Percentiles rank a stretch among this genome's conserved stretches.
Conservation (phyloP, 768 basidiomycete genomes). For the Gautieria morchelliformis region DNA sequence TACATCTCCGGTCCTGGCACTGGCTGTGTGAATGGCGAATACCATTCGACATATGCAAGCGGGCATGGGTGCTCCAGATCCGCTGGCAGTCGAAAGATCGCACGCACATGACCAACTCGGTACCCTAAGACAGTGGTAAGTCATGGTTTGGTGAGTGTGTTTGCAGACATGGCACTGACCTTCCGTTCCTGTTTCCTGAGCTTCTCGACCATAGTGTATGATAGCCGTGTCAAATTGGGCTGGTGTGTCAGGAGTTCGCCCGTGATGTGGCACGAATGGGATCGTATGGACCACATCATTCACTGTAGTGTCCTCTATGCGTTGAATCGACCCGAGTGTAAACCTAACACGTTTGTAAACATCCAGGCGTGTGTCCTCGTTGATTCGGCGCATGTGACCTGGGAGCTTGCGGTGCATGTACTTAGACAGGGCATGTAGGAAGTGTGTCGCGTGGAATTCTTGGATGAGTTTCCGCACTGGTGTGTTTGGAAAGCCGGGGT, state of each 20-base stretch:
- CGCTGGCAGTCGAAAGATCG: constrained; percentile 11
- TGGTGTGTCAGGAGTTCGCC: background rate
- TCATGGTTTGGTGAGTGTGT: background rate
- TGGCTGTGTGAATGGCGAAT: constrained; percentile 7
- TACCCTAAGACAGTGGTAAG: background rate
- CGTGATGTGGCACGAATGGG: background rate
- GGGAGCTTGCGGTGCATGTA: background rate
- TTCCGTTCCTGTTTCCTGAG: background rate
- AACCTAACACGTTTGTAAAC: background rate
- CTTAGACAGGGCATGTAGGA: constrained; percentile 7
- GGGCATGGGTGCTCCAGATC: constrained; percentile 8
- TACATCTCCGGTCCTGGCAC: background rate
- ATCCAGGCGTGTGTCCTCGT: background rate
- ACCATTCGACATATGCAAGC: constrained; percentile 21
- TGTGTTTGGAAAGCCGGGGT: background rate
- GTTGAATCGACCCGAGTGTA: background rate
- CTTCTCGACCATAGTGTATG: background rate
- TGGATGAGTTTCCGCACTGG: background rate
- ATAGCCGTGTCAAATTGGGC: constrained; percentile 10
- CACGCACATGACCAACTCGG: constrained; percentile 9
- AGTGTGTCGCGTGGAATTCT: background rate
- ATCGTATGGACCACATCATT: background rate
- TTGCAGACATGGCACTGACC: background rate
- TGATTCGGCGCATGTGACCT: background rate
- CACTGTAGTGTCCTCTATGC: background rate